Conservation (phyloP, 352 stramenopile genomes). For the Phytophthora niederhauseri region DNA sequence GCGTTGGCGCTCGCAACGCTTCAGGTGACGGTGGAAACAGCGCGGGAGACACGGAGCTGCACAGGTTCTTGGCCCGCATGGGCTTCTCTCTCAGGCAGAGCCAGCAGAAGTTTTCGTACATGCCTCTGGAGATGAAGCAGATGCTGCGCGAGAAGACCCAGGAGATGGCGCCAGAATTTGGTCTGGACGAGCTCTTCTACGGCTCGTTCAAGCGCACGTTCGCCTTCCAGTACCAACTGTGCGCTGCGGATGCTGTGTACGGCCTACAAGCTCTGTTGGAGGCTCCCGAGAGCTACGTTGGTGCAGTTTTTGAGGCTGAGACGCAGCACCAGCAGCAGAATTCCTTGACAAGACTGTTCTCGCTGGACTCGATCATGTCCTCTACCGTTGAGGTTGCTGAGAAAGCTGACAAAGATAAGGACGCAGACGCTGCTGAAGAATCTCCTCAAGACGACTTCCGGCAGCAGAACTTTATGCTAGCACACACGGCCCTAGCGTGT, state of each 20-base stretch:
- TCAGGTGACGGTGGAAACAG: conserved; percentile 31
- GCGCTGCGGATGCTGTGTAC: conserved; percentile 95
- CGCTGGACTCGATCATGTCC: conserved; percentile 33
- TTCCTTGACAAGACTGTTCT: conserved; percentile 46
- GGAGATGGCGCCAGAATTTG: conserved; percentile 94
- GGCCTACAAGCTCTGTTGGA: conserved; percentile 95
- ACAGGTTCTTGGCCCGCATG: conserved; percentile 98
- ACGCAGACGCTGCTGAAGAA: conserved; percentile 27
- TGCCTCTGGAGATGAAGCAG: conserved; percentile 92
- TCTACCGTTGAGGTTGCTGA: conserved; percentile 8
- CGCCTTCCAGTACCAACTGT: conserved; percentile 95
- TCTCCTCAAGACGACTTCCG: conserved; percentile 60
- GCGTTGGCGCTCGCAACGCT: conserved; percentile 67
- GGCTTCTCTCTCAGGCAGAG: conserved; percentile 96
- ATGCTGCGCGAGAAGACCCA: conserved; percentile 93
- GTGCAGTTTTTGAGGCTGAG: conserved; percentile 65
- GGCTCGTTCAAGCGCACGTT: conserved; percentile 95
- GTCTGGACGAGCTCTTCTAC: conserved; percentile 96
- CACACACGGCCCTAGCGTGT: conserved; percentile 73
- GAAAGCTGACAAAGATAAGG: conserved; percentile 31
- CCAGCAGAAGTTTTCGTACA: conserved; percentile 96
- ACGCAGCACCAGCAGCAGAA: conserved; percentile 62
- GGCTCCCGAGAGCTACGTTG: conserved; percentile 75
- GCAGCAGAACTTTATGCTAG: conserved; percentile 84
- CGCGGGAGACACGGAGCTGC: conserved; percentile 74